These are phyloP conservation scores for Prunella vulgaris DNA, from an alignment of 257 asterid genomes.

Conservation along the genomic window DNA sequence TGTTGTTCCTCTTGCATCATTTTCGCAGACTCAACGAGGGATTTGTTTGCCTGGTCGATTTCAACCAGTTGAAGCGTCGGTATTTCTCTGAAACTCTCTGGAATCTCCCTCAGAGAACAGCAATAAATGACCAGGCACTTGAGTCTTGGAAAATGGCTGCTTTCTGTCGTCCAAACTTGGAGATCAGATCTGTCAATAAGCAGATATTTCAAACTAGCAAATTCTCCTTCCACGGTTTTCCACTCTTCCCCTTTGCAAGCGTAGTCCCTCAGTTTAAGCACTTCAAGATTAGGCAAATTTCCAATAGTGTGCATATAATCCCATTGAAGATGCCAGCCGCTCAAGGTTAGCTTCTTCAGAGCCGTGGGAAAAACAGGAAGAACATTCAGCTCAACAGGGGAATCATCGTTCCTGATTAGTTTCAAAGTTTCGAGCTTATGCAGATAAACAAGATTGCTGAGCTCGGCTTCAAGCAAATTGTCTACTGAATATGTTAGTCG, in stretches of 20 bases:
- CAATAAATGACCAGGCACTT: background rate
- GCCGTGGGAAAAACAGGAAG: background rate
- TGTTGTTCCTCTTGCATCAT: background rate
- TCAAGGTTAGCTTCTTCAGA: constrained; percentile 7
- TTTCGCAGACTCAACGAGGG: background rate
- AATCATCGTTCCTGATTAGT: background rate
- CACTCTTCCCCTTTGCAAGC: background rate
- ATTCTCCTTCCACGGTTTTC: background rate
- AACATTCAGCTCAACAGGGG: background rate
- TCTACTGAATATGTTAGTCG: background rate
- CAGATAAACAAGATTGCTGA: background rate
- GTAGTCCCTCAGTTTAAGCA: constrained; percentile 1
- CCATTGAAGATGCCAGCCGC: constrained; percentile 7
- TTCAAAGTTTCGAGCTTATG: background rate
- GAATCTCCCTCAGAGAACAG: background rate
- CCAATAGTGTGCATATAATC: background rate
- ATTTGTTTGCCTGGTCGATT: background rate
- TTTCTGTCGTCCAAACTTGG: background rate
- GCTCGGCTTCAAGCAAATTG: background rate
- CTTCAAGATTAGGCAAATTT: constrained; percentile 14
- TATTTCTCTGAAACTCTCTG: background rate
- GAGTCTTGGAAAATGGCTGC: background rate
- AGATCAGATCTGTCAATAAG: background rate
- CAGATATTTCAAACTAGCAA: background rate
- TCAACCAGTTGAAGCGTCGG: background rate